Evolutionary conservation across 2,329 filamentous ascomycete genomes (phyloP), one percentile per base, ranked within the genome.

Genomic region (Exophiala sp.): DNA sequence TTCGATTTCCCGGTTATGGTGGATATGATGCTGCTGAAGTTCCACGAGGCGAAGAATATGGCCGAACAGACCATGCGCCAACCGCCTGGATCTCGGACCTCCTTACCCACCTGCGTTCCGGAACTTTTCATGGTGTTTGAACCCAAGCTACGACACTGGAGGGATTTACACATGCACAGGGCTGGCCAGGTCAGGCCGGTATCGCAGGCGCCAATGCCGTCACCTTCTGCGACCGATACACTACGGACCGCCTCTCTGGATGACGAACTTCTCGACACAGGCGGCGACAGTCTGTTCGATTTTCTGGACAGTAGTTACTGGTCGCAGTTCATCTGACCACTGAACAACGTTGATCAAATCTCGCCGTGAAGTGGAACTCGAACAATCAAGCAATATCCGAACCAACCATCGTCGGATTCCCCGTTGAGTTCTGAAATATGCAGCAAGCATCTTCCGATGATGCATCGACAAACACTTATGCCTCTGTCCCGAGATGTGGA

Each of bases 1-100:
- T 42, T 66, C 1, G 58, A 63, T 27, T 60, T 63, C 38, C 23
- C 57, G 8, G 37, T 48, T 1, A 52, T 52, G 1, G 14, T 63
- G 8, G 57, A 62, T 22, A 30, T 5, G 2, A 24, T 64, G 2
- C 16, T 27, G 4, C 6, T 13, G 6, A 37, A 37, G 14, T 6
- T 37, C 11, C 48, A 60, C n/a, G 59, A 59, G 34, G 56, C 58
- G 1, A 54, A 43, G 40, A 18, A 3, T 22, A 10, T 10, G 2
- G 24, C 40, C 14, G 23, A 43, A 43, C 22, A 11, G 16, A 30
- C 40, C 4, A 18, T 7, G 22, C 21, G 13, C 19, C 34, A 27
- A n/a, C 2, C 32, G 30, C 32, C 14, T 21, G 30, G n/a, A 19
- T 13, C 3, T 38, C 43, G 6, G 29, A 6, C 3, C 14, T 16